Percentiles rank a stretch among this genome's conserved stretches.
Evolutionary conservation across 352 stramenopile species (phyloP).

Genomic region (Globisporangium takayamanum): DNA sequence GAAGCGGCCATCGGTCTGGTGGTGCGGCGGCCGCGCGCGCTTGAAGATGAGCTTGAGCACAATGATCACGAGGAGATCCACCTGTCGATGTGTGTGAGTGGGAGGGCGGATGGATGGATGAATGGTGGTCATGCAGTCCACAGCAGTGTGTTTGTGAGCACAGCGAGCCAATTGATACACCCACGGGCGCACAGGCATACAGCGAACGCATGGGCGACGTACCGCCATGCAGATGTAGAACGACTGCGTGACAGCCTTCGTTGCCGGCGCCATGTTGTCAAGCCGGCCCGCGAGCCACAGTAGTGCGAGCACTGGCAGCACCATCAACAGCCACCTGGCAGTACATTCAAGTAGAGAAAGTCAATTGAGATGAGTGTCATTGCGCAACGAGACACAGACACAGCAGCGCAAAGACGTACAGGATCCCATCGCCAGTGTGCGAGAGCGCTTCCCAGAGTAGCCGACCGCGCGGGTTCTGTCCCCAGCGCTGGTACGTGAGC

Average conservation of each 20-base stretch:
- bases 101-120: too few relatives aligned
- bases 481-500: conserved; percentile 63
- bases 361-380: not conserved
- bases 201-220: not conserved
- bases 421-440: conserved; percentile 75
- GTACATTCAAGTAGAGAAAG: conserved; percentile 2
- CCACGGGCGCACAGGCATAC: not conserved
- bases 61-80: conserved; percentile 77
- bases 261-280: conserved; percentile 17
- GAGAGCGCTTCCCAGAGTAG: conserved; percentile 76
- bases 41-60: conserved; percentile 72
- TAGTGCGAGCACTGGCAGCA: conserved; percentile 34
- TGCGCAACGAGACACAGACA: not conserved
- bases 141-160: not conserved
- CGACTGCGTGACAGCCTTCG: conserved; percentile 23
- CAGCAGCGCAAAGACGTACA: conserved; percentile 34
- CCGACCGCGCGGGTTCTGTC: conserved; percentile 29
- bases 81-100: conserved; percentile 13
- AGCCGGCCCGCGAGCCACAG: conserved; percentile 29
- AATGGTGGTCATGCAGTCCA: not conserved
- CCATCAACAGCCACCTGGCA: conserved; percentile 47
- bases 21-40: conserved; percentile 64
- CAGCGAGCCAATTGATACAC: not conserved
- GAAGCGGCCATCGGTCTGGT: conserved; percentile 65
- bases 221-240: conserved; percentile 53